Conservation (phyloP, 2,329 filamentous ascomycete species). For the Aphanocladium album region DNA sequence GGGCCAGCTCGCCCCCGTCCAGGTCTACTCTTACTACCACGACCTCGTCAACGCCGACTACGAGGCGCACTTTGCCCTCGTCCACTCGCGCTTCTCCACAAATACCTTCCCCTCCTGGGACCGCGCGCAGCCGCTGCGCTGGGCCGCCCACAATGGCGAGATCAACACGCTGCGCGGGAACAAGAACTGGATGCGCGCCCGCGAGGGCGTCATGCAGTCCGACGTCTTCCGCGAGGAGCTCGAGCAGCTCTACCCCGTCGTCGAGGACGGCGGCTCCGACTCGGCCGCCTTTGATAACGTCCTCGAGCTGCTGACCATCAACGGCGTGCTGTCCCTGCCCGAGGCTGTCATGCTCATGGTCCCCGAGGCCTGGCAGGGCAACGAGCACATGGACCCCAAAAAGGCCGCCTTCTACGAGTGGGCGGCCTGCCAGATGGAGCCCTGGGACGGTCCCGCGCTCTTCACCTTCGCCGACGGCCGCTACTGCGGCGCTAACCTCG, state of each 20-base stretch:
- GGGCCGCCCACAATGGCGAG: constrained; percentile 97
- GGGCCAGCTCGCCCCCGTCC: constrained; percentile 86
- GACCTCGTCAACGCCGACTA: constrained; percentile 96
- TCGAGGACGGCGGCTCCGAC: constrained; percentile 94
- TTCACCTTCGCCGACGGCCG: constrained; percentile 97
- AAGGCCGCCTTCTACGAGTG: constrained; percentile 98
- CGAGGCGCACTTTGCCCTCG: constrained; percentile 92
- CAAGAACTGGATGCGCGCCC: constrained; percentile 99
- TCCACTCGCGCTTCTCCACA: constrained; percentile 95
- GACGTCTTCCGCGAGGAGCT: constrained; percentile 89
- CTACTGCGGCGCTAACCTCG: constrained; percentile 94
- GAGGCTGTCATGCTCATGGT: constrained; percentile 99
- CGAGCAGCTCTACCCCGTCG: constrained; percentile 84
- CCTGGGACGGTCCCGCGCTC: constrained; percentile 93
- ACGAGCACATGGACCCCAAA: constrained; percentile 82
- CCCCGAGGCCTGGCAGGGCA: constrained; percentile 96
- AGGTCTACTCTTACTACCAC: constrained; percentile 98
- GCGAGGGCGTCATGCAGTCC: constrained; percentile 91
- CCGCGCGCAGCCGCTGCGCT: constrained; percentile 89
- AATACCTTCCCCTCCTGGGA: constrained; percentile 99
- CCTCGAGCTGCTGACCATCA: constrained; percentile 87
- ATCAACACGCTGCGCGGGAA: constrained; percentile 97
- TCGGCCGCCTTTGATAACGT: constrained; percentile 98
- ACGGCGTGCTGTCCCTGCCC: constrained; percentile 88
- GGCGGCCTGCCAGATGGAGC: constrained; percentile 98